Base-by-base conservation (phyloP, 2,329 filamentous ascomycete species). In the Exophiala sideris region DNA sequence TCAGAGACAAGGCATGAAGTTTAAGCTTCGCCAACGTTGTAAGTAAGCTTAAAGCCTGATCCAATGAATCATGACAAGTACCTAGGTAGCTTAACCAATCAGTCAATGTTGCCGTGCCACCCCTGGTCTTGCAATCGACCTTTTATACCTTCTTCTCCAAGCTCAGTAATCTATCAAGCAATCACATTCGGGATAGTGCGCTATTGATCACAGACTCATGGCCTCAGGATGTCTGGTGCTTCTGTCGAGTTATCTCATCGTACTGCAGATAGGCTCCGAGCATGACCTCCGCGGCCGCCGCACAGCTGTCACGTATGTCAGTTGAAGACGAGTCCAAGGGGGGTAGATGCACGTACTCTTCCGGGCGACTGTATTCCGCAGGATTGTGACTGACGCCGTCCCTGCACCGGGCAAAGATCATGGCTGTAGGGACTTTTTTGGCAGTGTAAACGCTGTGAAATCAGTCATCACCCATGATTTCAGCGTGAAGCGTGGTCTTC, bases 391-490 rank as follows among this genome's bases (percentile, higher is more conserved):
- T 84, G 14, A 86, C 70, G 1, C 83, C 83, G 60, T 84, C 78
- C 64, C 75, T 77, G 58, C 81, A 85, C 3, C 82, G 82, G n/a
- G 85, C 79, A 60, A 87, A 87, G 21, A 86, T 82, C 83, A 87
- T 86, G 45, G 79, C 79, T 2, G 83, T 85, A 12, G 83, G 84
- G 7, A 54, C 51, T 16, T 44, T 36, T 14, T 41, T 54, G 2
- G 51, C 47, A 2, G 51, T 54, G 14, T 54, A 54, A 2, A 54
- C 51, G 20, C 51, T 54, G 2, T 12, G 9, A 21, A 11, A 4
- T 5, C 12, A 38, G 32, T 38, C 11, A 34, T 11, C 40, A 45
- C n/a, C 34, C 5, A 38, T 35, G n/a, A 32, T 2, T 6, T 44
- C 5, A 3, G 36, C n/a, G 29, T 42, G 18, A 29, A 46, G 20